Base-by-base conservation (phyloP, 257 asterid species). In the Fraxinus excelsior region DNA sequence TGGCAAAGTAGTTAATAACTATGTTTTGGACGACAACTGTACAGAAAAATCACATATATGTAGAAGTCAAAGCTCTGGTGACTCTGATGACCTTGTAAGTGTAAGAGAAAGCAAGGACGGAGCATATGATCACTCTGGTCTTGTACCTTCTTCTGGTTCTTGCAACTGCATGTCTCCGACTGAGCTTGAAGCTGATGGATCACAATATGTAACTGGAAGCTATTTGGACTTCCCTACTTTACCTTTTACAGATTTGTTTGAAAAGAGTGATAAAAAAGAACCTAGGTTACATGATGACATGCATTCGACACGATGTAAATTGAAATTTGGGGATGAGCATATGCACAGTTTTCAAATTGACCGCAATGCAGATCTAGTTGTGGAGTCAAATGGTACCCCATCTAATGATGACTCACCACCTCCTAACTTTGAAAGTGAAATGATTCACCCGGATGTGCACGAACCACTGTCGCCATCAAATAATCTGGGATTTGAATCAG, bases 311-410 rank as follows among this genome's bases (percentile, higher is more conserved):
- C 81, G 86, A 35, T 87, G 86, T 84, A 84, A 88, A 81, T 79
- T 91, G 87, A 88, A 84, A 82, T 88, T 85, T 79, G 91, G 87
- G 79, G 90, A 90, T 82, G 91, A 82, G 73, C 90, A 49, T 81
- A 89, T 95, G 98, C 96, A 91, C 81, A 95, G 94, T 86, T 95
- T 95, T 81, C 87, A 89, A 85, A 93, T 95, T 74, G 87, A 79
- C 76, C 86, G 91, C 46, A 95, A 95, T 80, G 90, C 92, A 74
- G 97, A 93, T 89, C 93, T 95, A 78, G 90, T 93, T 74, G 90
- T 84, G 80, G 99, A 95, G 85, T 81, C 96, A 81, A 79, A 81
- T 81, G 78, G 76, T 74, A 82, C 83, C 69, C 84, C 87, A 79
- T 86, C 93, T 74, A 81, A 80, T 74, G 87, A 78, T 69, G 76